phyloP scores from a whole-genome alignment of 148 eudicot genomes.

The Fallopia convolvulus region DNA sequence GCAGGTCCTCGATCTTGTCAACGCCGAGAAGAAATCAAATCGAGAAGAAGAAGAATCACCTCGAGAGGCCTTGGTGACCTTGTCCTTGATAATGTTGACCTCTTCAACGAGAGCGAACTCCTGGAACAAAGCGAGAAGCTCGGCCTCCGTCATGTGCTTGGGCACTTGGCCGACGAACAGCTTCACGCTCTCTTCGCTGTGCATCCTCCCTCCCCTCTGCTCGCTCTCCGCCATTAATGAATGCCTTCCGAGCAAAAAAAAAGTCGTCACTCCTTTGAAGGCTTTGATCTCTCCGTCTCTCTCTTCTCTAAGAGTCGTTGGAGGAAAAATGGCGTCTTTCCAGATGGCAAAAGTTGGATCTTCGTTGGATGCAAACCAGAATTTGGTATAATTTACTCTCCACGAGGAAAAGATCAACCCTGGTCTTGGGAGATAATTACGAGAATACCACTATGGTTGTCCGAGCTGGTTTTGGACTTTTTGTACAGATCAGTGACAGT shows the following conservation, averaged over 20 bases:
- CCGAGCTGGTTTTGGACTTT: constrained; percentile 14
- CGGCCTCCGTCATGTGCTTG: constrained; percentile 69
- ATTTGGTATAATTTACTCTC: constrained; percentile 6
- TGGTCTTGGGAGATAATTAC: constrained; percentile 11
- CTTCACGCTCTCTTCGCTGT: constrained; percentile 83
- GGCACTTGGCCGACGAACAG: constrained; percentile 98
- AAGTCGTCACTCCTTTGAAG: constrained; percentile 1
- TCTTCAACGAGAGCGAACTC: constrained; percentile 73
- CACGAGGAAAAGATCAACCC: background rate
- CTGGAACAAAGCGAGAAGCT: constrained; percentile 56
- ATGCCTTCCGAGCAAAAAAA: background rate
- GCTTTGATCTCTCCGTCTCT: background rate
- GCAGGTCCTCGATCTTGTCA: constrained; percentile 18
- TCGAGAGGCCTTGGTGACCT: constrained; percentile 72
- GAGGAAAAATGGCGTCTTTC: constrained; percentile 28
- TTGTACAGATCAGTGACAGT: constrained; percentile 10
- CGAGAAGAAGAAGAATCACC: constrained; percentile 29
- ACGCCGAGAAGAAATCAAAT: constrained; percentile 6
- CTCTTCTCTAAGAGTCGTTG: constrained; percentile 30
- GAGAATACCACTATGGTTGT: constrained; percentile 11
- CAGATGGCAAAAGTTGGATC: constrained; percentile 53
- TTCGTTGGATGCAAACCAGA: constrained; percentile 19
- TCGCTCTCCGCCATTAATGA: constrained; percentile 35
- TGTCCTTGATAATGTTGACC: constrained; percentile 94
- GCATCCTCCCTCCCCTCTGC: constrained; percentile 14